Evolutionary conservation across 2,329 filamentous ascomycete species (phyloP), one percentile per base, ranked within the genome.

Genomic region (Fonsecaea monophora): DNA sequence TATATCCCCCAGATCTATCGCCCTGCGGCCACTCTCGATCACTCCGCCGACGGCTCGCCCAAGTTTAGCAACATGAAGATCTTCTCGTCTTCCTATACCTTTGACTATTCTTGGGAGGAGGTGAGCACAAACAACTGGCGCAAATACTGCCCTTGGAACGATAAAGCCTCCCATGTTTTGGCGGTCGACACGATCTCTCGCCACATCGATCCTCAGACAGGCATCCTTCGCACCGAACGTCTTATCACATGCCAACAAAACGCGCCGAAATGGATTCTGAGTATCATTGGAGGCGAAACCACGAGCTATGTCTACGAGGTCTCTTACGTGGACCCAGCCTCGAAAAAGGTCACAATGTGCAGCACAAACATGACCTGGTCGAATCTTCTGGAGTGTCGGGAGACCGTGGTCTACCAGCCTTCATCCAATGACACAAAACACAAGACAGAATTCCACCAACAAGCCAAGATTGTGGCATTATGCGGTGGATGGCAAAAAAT

Each of bases 131-230:
- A 92, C 78, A 99, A 99, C 86, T 99, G 95, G 95, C 90, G 89
- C 74, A 99, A 99, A 81, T 99, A 99, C 82, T 96, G 92, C 76
- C 94, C 94, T 21, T 98, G 95, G 94, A 99, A 99, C 83, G 91
- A 97, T 79, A 95, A 97, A 82, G 94, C 92, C n/a, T 92, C 93
- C 48, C 95, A 99, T 80, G 95, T 99, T 72, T 89, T 96, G 72
- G 94, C 92, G 72, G 95, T 98, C 75, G 95, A 99, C 82, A 98
- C 94, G 13, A 81, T 99, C 74, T 90, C 89, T 61, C 91, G 95
- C 70, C 78, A 78, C 9, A 82, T 92, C 45, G 88, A 91, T 75
- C 79, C 86, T 6, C 74, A 76, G 12, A 90, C 89, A 48, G 88
- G 89, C 74, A 90, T 92, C 74, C 81, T 92, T 53, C 88, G 89